A percentile compares a stretch with the other conserved stretches of the same genome.
phyloP scores from a whole-genome alignment of 1,139 yeast genomes.

The Suhomyces ambrosiae region DNA sequence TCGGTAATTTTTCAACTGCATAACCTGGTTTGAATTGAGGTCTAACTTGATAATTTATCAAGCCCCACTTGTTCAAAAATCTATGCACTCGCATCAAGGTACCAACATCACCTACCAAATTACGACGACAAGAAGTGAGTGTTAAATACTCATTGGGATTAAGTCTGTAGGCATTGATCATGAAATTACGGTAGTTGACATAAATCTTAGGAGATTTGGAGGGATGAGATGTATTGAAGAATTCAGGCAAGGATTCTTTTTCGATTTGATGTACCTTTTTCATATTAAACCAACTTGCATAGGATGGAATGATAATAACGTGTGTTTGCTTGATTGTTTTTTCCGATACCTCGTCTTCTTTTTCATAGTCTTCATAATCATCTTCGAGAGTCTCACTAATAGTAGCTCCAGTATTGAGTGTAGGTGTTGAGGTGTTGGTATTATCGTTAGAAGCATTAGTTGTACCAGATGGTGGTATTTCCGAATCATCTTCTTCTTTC shows the following conservation, averaged over 20 bases:
- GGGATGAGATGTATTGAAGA: slow-evolving; percentile 72
- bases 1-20: slow-evolving; percentile 58
- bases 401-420: not conserved
- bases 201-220: slow-evolving; percentile 90
- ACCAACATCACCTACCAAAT: slow-evolving; percentile 94
- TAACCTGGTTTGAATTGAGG: slow-evolving; percentile 69
- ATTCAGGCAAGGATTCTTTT: slow-evolving; percentile 83
- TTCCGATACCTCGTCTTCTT: slow-evolving; percentile 12
- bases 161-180: slow-evolving; percentile 88
- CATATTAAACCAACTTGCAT: slow-evolving; percentile 88
- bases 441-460: slow-evolving; percentile 1
- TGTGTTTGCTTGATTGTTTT: slow-evolving; percentile 64
- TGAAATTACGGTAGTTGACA: slow-evolving; percentile 85
- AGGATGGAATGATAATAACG: slow-evolving; percentile 89
- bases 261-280: slow-evolving; percentile 65
- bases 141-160: slow-evolving; percentile 93
- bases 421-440: slow-evolving; percentile 3
- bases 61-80: slow-evolving; percentile 93
- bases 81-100: slow-evolving; percentile 88
- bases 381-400: slow-evolving; percentile 4
- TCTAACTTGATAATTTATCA: slow-evolving; percentile 88
- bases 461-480: not conserved
- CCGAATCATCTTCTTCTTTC: slow-evolving; percentile 4
- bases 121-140: slow-evolving; percentile 91
- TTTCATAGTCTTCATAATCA: slow-evolving; percentile 10